Conservation (phyloP, 148 eudicot species). For the Dianthus caryophyllus region DNA sequence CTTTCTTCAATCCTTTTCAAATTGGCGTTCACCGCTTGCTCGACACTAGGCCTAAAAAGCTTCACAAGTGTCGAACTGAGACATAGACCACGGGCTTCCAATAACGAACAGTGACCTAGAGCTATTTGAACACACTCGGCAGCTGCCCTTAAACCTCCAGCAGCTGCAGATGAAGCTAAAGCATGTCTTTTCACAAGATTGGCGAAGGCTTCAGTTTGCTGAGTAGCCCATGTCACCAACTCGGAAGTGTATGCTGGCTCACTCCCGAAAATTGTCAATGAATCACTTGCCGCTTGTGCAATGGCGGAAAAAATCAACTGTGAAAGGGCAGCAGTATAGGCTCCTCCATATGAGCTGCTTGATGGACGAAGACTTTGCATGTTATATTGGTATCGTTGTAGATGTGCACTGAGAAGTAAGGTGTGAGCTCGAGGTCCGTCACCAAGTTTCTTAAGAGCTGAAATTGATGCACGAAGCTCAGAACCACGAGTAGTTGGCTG, state of each 20-base stretch:
- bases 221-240: conserved; percentile 93
- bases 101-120: conserved; percentile 81
- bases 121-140: conserved; percentile 99
- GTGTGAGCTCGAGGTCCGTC: conserved; percentile 96
- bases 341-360: conserved; percentile 98
- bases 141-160: conserved; percentile 95
- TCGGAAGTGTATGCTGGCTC: conserved; percentile 91
- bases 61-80: conserved; percentile 83
- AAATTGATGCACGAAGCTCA: conserved; percentile 87
- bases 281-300: conserved; percentile 88
- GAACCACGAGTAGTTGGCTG: conserved; percentile 92
- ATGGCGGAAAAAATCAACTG: conserved; percentile 93
- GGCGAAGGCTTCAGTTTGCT: conserved; percentile 85
- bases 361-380: conserved; percentile 95
- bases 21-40: conserved; percentile 92
- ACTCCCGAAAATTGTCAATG: conserved; percentile 66
- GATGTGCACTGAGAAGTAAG: conserved; percentile 84
- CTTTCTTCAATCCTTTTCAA: conserved; percentile 91
- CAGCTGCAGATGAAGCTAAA: conserved; percentile 95
- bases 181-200: conserved; percentile 92
- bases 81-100: conserved; percentile 89
- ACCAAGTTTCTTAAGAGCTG: conserved; percentile 89
- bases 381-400: conserved; percentile 77
- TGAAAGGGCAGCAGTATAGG: conserved; percentile 96
- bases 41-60: conserved; percentile 86